Evolutionary conservation across 2,329 filamentous ascomycete genomes (phyloP), one percentile per base, ranked within the genome.

Genomic region (Leptodontidium sp.): DNA sequence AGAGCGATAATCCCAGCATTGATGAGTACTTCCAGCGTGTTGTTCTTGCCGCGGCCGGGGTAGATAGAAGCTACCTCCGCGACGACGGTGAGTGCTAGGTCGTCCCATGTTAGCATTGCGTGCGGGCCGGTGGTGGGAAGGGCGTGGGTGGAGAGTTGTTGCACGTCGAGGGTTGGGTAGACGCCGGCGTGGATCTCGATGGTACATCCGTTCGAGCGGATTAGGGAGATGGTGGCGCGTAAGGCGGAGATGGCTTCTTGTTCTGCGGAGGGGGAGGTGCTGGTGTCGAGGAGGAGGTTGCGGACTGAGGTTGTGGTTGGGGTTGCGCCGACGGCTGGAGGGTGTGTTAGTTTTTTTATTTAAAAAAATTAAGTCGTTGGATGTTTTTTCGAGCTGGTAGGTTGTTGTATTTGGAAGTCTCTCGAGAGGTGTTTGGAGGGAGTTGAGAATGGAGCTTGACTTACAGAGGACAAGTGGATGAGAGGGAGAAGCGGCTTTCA

Each of bases 131-230:
- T 72, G 0, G 78, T 74, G 3, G 84, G 82, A 0, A 85, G 80
- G 4, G 91, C 89, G 74, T 90, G 87, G 0, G 92, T 93, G 0
- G 91, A 89, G 1, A 95, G 83, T 78, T 96, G 93, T 78, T 96
- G 93, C 74, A 94, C 83, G 78, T 96, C 93, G 9, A 95, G 85
- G 2, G 89, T 83, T 0, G 92, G 88, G 77, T 94, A 95, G 2
- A 93, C 90, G 38, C 91, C 92, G 0, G 92, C 91, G 77, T 94
- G 92, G 1, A 93, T 82, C 77, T 94, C 92, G 32, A 93, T 83
- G 3, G 76, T 79, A 61, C 85, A 82, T 45, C 80, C 81, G 4
- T 78, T 75, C 65, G 71, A 76, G 63, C 75, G 81, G 69, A 83
- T 78, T 11, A 76, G 74, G 12, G 73, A 75, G 32, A 88, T 79